Percentiles rank a stretch among this genome's conserved stretches.
Evolutionary conservation across 805 yeast genomes (phyloP).

Genomic region (Pichia deserticola): DNA sequence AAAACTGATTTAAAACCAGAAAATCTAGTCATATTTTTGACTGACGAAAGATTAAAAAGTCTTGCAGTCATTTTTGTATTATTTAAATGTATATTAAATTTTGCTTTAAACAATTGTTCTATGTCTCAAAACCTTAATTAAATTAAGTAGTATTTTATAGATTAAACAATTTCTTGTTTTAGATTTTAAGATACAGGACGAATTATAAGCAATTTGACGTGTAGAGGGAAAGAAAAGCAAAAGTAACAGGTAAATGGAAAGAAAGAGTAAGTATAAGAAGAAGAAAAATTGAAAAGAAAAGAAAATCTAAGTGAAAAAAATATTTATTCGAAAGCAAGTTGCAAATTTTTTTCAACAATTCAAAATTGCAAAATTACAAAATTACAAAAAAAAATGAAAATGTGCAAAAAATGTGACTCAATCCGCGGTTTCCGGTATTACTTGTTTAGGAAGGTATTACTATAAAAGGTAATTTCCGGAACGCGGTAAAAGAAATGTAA

Average conservation of each 20-base stretch:
- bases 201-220: background rate
- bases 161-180: too few relatives aligned
- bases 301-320: background rate
- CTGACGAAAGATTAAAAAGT: background rate
- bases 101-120: too few relatives aligned
- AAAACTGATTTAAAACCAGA: constrained; percentile 4
- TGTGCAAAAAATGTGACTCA: constrained; percentile 13
- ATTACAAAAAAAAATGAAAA: background rate
- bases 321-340: background rate
- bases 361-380: background rate
- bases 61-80: constrained; percentile 1
- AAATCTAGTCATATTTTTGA: constrained; percentile 6
- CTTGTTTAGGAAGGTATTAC: constrained; percentile 14
- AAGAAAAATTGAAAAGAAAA: background rate
- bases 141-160: too few relatives aligned
- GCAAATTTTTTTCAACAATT: constrained; percentile 2
- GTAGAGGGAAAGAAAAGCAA: background rate
- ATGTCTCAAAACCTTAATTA: background rate
- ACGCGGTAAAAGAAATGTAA: constrained; percentile 6
- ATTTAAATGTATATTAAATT: too few relatives aligned
- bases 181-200: too few relatives aligned
- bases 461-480: constrained; percentile 11
- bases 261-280: too few relatives aligned
- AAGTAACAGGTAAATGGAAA: background rate
- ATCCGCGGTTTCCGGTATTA: constrained; percentile 29